Percentiles rank a stretch among this genome's conserved stretches.
These are phyloP conservation scores for Pleurotus sapidus DNA, from an alignment of 768 basidiomycete species.

Conservation along the genomic window DNA sequence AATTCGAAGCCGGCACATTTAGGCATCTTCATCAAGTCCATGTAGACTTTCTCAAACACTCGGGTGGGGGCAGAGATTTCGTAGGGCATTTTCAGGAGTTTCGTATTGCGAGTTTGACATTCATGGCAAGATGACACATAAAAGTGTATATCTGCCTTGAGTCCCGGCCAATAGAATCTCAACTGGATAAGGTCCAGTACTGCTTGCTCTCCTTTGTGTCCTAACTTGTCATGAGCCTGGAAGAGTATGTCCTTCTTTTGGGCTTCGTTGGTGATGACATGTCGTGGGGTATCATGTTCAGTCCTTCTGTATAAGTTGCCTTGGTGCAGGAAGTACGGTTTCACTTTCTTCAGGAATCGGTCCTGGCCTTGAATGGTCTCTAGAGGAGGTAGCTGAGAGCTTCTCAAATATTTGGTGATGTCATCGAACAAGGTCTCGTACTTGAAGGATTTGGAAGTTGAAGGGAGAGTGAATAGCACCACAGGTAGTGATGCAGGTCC, in stretches of 20 bases:
- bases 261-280: conserved; percentile 14
- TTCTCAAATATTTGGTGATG: neutral
- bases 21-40: conserved; percentile 28
- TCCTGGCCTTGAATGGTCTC: neutral
- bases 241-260: neutral
- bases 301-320: conserved; percentile 13
- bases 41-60: conserved; percentile 20
- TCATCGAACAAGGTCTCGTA: neutral
- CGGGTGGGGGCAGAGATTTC: conserved; percentile 7
- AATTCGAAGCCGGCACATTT: conserved; percentile 11
- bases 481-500: neutral
- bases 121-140: conserved; percentile 22
- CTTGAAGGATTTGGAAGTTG: neutral
- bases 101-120: conserved; percentile 19
- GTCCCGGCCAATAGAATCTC: conserved; percentile 24
- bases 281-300: conserved; percentile 1
- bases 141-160: conserved; percentile 17
- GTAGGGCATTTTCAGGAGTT: conserved; percentile 14
- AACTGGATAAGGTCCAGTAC: conserved; percentile 9
- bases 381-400: neutral
- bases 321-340: conserved; percentile 11
- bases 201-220: conserved; percentile 7
- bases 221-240: conserved; percentile 8
- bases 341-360: neutral
- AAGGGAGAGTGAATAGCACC: neutral